Conservation (phyloP, 2,329 filamentous ascomycete species). For the Pseudovirgaria hyperparasitica region DNA sequence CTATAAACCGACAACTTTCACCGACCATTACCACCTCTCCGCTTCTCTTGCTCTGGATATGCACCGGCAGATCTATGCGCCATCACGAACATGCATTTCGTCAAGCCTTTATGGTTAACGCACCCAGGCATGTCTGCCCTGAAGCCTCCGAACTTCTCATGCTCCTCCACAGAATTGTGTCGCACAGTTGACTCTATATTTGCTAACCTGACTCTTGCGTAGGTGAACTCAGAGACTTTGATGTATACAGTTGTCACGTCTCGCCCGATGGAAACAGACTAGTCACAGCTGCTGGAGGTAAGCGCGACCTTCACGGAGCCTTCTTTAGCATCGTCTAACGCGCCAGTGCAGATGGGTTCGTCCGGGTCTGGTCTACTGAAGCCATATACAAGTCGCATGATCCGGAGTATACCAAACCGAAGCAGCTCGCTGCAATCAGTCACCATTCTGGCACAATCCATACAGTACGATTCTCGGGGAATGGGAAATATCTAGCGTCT, state of each 20-base stretch:
- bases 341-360: conserved; percentile 62
- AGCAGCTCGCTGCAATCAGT: conserved; percentile 95
- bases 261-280: conserved; percentile 87
- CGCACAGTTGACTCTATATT: conserved; percentile 8
- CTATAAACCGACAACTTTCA: no score
- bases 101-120: conserved; percentile 91
- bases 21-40: no score
- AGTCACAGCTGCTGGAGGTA: conserved; percentile 86
- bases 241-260: conserved; percentile 96
- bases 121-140: conserved; percentile 57
- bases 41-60: no score
- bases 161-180: neutral
- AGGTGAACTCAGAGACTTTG: conserved; percentile 96
- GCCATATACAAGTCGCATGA: conserved; percentile 74
- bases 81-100: conserved; percentile 42
- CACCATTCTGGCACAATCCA: conserved; percentile 97
- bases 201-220: conserved; percentile 8
- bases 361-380: conserved; percentile 95
- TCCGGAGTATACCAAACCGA: conserved; percentile 59
- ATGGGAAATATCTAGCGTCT: conserved; percentile 88
- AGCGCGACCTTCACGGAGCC: conserved; percentile 17
- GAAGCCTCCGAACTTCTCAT: conserved; percentile 5
- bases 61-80: no score
- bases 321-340: conserved; percentile 10
- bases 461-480: conserved; percentile 90